Conservation (phyloP, 2,329 filamentous ascomycete species). For the Dryadomyces quercivorus region DNA sequence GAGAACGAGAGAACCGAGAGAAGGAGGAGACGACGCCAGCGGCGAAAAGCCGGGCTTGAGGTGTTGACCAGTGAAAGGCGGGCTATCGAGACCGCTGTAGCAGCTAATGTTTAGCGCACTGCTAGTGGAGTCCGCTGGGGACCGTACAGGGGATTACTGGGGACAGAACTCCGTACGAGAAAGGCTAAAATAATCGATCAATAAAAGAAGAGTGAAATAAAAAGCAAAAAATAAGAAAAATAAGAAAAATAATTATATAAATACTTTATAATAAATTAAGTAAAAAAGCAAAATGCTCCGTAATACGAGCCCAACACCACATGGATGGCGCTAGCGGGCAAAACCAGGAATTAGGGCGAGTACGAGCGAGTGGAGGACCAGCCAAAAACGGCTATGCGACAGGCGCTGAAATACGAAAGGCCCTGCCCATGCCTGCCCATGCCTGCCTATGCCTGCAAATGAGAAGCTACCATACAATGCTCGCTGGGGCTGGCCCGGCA, state of each 20-base stretch:
- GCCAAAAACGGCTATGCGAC: not conserved
- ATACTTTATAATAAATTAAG: too few relatives aligned
- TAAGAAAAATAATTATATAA: too few relatives aligned
- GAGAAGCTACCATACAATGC: not conserved
- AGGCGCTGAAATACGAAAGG: not conserved
- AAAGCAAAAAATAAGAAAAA: not conserved
- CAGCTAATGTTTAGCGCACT: conserved; percentile 4
- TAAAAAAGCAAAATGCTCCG: too few relatives aligned
- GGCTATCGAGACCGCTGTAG: conserved; percentile 2
- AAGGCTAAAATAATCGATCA: not conserved
- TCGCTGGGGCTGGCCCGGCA: not conserved
- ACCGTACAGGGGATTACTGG: not conserved
- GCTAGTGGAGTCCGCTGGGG: not conserved
- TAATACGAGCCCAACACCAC: too few relatives aligned
- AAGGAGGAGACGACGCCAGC: not conserved
- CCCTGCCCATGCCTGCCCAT: not conserved
- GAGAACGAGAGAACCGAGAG: not conserved
- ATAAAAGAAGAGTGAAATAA: not conserved
- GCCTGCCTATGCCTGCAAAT: not conserved
- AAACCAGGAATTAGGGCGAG: not conserved
- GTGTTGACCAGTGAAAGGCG: not conserved
- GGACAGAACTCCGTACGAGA: not conserved
- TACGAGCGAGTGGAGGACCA: not conserved
- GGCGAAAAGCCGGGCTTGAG: not conserved
- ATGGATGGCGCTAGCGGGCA: not conserved